A percentile compares a stretch with the other conserved stretches of the same genome.
phyloP scores from a whole-genome alignment of 2,329 filamentous ascomycete genomes.

The Pyrenophora teres region DNA sequence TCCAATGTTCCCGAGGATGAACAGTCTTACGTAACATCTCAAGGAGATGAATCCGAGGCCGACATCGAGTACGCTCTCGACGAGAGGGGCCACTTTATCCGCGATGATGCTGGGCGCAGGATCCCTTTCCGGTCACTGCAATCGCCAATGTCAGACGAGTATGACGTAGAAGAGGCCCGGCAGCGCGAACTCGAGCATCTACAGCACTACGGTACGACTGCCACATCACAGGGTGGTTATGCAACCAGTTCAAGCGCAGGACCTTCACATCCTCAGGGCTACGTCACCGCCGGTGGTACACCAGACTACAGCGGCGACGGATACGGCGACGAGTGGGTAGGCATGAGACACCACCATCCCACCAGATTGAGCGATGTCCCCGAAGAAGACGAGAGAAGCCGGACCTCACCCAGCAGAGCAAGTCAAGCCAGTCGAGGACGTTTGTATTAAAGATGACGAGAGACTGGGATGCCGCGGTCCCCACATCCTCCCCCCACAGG shows the following conservation, averaged over 20 bases:
- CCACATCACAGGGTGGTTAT: slow-evolving; percentile 36
- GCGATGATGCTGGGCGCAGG: slow-evolving; percentile 42
- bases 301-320: slow-evolving; percentile 47
- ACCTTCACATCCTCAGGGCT: slow-evolving; percentile 24
- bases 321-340: slow-evolving; percentile 46
- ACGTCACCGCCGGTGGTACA: slow-evolving; percentile 21
- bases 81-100: slow-evolving; percentile 44
- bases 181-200: slow-evolving; percentile 55
- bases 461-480: background rate
- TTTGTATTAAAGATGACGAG: slow-evolving; percentile 13
- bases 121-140: slow-evolving; percentile 42
- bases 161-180: slow-evolving; percentile 58
- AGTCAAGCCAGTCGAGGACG: slow-evolving; percentile 42
- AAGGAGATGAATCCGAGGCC: slow-evolving; percentile 41
- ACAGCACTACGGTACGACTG: slow-evolving; percentile 51
- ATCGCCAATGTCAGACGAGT: slow-evolving; percentile 55
- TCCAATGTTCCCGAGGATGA: slow-evolving; percentile 40
- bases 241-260: slow-evolving; percentile 34
- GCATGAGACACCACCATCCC: slow-evolving; percentile 47
- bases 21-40: slow-evolving; percentile 44
- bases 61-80: slow-evolving; percentile 48
- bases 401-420: slow-evolving; percentile 44
- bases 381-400: slow-evolving; percentile 47
- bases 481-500: background rate
- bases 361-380: slow-evolving; percentile 49